Base-by-base conservation (phyloP, 1,139 yeast species). In the Zygosaccharomyces sapae region DNA sequence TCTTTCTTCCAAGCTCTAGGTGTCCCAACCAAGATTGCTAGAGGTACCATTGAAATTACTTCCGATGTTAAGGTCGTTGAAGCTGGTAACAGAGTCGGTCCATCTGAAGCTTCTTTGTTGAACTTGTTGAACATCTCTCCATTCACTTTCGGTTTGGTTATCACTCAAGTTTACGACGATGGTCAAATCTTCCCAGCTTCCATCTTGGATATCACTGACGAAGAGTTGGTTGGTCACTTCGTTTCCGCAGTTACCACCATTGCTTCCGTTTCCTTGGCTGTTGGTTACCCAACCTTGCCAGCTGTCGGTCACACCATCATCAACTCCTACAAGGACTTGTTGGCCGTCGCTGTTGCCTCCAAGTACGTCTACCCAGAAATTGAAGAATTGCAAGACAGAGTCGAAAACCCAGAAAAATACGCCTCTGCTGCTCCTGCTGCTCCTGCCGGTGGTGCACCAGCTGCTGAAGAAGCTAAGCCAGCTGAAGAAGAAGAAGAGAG, bases 1-100 rank as follows among this genome's bases (percentile, higher is more conserved):
- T 92, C 98, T 73, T 92, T 92, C 95, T 92, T 92, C 97, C 99
- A 92, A 84, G 98, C 99, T 73, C 85, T 92, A 70, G 97, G 97
- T 87, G 97, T 92, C 71, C 98, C 98, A 83, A 92, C 99, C 87
- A 92, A 92, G 94, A 92, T 92, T 89, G 94, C 96, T 77, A 90
- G 99, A 86, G 99, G 99, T 92, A 88, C 96, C 77, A 92, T 92
- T 85, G 99, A 92, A 80, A 92, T 92, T 77, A 90, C 88, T 75
- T 77, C 86, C 66, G 98, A 94, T 72, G 96, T 92, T 70, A 87
- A 87, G 81, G 96, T 92, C 72, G 96, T 90, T 70, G 81, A 77
- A 61, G 81, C 84, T 58, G 87, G 87, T 70, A 71, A 70, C 72
- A 88, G 78, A 78, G 98, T 92, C 70, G 99, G 99, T 81, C 96